Base-by-base conservation (phyloP, 208 protist species). In the Acanthamoeba healyi region DNA sequence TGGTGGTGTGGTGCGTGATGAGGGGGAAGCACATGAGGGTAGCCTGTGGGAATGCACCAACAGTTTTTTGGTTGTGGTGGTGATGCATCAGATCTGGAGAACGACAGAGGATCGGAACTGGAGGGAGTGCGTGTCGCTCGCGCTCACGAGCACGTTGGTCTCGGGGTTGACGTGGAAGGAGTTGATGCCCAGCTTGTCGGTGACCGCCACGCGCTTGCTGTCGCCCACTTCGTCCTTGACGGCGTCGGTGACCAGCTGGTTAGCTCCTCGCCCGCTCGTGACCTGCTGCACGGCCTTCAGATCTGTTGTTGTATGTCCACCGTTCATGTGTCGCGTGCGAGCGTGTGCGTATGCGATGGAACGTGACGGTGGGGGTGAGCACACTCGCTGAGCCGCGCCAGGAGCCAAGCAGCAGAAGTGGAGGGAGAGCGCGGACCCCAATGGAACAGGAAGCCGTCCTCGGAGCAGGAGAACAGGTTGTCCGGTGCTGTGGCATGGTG, bases 81-180 rank as follows among this genome's bases (percentile, higher is more conserved):
- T n/a, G n/a, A n/a, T n/a, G 10, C 63, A 72, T 34, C 19, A n/a
- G n/a, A n/a, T n/a, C n/a, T n/a, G n/a, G n/a, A n/a, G 10, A 5
- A 79, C 70, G 36, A 7, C 70, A 44, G 70, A 44, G 5, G 29
- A 72, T 9, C 70, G 70, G n/a, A 79, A 46, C 70, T 79, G 70
- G 15, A 79, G 36, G 34, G 70, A 38, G 32, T 42, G 70, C 12
- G 70, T 79, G 70, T 79, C 70, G 70, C 38, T 44, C 24, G 70
- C 70, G 70, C 70, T 79, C 12, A 79, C 70, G 6, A 79, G 70
- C 10, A 79, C 70, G 36, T 79, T 79, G 34, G 70, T 79, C 32
- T 79, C 70, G 4, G 70, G 70, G 70, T 79, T 79, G 70, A 79
- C 36, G 36, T 79, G 70, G 70, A 79, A 79, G 34, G 70, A 79